Base-by-base conservation (phyloP, 2,329 filamentous ascomycete species). In the Albifimbria verrucaria region DNA sequence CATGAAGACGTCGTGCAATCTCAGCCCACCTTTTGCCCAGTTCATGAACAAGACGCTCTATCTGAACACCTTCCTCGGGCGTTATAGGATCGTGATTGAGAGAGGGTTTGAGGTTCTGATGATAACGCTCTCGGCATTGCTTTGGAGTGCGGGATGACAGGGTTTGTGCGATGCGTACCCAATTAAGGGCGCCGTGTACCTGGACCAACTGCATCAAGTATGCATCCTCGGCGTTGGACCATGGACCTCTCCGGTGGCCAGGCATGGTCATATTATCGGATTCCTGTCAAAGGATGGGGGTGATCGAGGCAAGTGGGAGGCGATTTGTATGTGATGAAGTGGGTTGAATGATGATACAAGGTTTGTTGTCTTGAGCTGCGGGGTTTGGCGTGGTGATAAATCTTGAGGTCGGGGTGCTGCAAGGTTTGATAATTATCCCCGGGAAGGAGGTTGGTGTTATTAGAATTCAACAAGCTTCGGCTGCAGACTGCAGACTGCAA, bases 21-120 rank as follows among this genome's bases (percentile, higher is more conserved):
- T 97, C 91, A 2, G 92, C 92, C 92, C 92, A 97, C 52, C 89
- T 85, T 76, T 92, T 93, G 57, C 92, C 92, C 75, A 90, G 85
- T 62, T 88, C 82, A 11, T 74, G 71, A 17, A 97, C 92, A 68
- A 94, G 80, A 53, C 81, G 78, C 73, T 93, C 87, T 64, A 97
- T 96, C 63, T 85, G 66, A 39, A 79, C 70, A 2, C 88, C 87
- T 70, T 93, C 89, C 32, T 88, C 82, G 0, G 80, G 72, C 4
- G 84, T 84, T 66, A 92, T 91, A 52, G 89, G 88, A 18, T 86
- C 81, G 63, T 90, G 88, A 67, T 88, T 89, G 36, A 92, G 75
- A 1, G 78, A 75, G 1, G 88, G 87, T 70, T 91, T 96, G 45
- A 97, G 79, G 69, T 97, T 96, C 67, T 97, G 93, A 67, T 96